Evolutionary conservation across 1,139 yeast genomes (phyloP).

Genomic region (Suhomyces terraborum): DNA sequence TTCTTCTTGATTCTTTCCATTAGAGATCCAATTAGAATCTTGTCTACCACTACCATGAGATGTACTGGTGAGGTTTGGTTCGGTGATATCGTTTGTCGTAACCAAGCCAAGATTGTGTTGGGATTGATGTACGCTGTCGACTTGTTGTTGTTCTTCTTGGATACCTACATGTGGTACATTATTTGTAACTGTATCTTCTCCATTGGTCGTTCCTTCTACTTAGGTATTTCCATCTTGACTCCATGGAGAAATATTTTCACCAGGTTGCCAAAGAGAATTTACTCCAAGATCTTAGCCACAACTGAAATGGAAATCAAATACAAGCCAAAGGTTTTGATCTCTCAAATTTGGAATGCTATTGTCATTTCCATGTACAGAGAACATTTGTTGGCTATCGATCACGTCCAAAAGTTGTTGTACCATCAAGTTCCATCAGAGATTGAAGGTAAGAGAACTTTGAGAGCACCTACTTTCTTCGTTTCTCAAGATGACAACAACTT

Average conservation of each 20-base stretch:
- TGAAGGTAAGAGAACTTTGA: slow-evolving; percentile 96
- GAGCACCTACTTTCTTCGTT: slow-evolving; percentile 98
- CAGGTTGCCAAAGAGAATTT: slow-evolving; percentile 96
- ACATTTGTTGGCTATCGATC: slow-evolving; percentile 95
- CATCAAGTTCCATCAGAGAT: slow-evolving; percentile 97
- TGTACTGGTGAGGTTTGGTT: slow-evolving; percentile 89
- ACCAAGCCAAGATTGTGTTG: slow-evolving; percentile 83
- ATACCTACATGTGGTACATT: slow-evolving; percentile 98
- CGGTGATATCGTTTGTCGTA: slow-evolving; percentile 70
- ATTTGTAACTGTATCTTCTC: slow-evolving; percentile 92
- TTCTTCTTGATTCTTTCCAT: slow-evolving; percentile 87
- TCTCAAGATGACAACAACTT: slow-evolving; percentile 96
- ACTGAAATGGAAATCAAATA: slow-evolving; percentile 99
- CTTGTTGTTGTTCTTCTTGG: slow-evolving; percentile 92
- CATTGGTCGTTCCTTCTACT: slow-evolving; percentile 94
- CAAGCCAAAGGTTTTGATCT: slow-evolving; percentile 96
- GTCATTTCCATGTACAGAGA: slow-evolving; percentile 98
- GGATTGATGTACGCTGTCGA: slow-evolving; percentile 93
- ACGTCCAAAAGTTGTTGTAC: slow-evolving; percentile 92
- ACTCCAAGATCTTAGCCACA: slow-evolving; percentile 94
- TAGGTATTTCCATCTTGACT: slow-evolving; percentile 97
- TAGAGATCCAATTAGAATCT: slow-evolving; percentile 88
- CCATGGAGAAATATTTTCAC: slow-evolving; percentile 99
- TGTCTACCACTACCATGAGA: slow-evolving; percentile 50
- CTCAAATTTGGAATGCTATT: slow-evolving; percentile 98